Base-by-base conservation (phyloP, 2,329 filamentous ascomycete species). In the Davidsoniella virescens region DNA sequence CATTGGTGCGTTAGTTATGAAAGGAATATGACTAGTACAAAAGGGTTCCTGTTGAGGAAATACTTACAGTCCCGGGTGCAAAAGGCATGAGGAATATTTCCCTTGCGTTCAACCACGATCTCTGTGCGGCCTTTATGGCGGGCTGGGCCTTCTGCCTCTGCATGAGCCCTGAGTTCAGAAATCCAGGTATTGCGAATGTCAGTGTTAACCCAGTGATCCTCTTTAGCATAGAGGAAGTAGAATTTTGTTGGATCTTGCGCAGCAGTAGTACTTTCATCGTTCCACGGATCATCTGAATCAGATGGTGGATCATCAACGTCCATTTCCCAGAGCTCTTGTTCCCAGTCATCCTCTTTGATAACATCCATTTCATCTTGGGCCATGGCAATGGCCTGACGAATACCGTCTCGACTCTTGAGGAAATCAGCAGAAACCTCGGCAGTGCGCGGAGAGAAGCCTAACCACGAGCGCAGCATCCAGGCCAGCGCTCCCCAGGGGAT, bases 131-230 rank as follows among this genome's bases (percentile, higher is more conserved):
- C 66, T 23, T 55, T 55, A 46, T 63, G 60, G 25, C 61, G 42
- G 7, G 47, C 38, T 12, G 47, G 47, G 12, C 20, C 40, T 16
- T 43, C 20, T n/a, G 47, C 43, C 36, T 29, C 39, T 4, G 47
- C 25, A 10, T 47, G 47, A 40, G 41, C 38, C 20, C 51, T 46
- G 9, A 47, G 51, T 38, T 52, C 46, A 0, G 47, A 64, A 49
- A 81, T 75, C 52, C 82, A 73, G 25, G 67, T 67, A 55, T 80
- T 75, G 7, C 78, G 66, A 44, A 70, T 67, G 46, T 69, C 64
- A 44, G 75, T 64, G 2, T 73, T 71, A 1, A 82, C 75, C 78
- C 78, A 82, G 51, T 79, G 70, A 54, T 82, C 78, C 47, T 72
- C 62, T 54, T 70, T 64, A 2, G 71, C 78, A 55, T 79, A 82